Evolutionary conservation across 441 rosid species (phyloP).

Genomic region (Omphalea diandra): DNA sequence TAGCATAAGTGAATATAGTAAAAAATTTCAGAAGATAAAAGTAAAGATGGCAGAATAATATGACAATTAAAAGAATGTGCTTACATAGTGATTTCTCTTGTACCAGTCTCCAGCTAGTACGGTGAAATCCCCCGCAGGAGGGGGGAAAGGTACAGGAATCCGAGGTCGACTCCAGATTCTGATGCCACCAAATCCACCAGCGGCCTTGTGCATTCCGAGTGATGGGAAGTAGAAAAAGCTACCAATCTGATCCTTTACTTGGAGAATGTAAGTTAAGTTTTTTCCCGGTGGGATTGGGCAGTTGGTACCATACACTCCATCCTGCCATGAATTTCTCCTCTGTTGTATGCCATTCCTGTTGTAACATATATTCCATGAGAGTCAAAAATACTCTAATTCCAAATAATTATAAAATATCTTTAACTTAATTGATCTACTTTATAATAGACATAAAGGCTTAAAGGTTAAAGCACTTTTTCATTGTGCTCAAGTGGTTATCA

Average conservation of each 20-base stretch:
- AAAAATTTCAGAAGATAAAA: too few relatives aligned
- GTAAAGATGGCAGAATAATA: neutral
- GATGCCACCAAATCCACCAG: constrained; percentile 90
- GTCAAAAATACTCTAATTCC: constrained; percentile 18
- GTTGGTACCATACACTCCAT: constrained; percentile 81
- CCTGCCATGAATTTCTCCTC: constrained; percentile 83
- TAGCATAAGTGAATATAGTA: too few relatives aligned
- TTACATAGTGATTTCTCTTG: constrained; percentile 59
- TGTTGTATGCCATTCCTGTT: constrained; percentile 80
- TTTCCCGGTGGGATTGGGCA: constrained; percentile 80
- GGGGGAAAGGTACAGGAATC: constrained; percentile 85
- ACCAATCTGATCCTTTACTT: constrained; percentile 93
- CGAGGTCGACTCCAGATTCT: constrained; percentile 73
- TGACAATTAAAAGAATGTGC: neutral
- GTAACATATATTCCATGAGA: neutral
- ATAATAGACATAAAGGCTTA: neutral
- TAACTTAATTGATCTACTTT: neutral
- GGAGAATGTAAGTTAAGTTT: constrained; percentile 79
- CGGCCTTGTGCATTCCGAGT: constrained; percentile 88
- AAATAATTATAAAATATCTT: neutral
- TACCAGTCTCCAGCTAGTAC: constrained; percentile 94
- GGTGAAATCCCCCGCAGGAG: constrained; percentile 78
- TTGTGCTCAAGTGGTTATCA: neutral
- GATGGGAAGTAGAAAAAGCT: constrained; percentile 88
- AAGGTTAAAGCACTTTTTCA: neutral